phyloP scores from a whole-genome alignment of 306 rosid genomes.

The Castanopsis chinensis region DNA sequence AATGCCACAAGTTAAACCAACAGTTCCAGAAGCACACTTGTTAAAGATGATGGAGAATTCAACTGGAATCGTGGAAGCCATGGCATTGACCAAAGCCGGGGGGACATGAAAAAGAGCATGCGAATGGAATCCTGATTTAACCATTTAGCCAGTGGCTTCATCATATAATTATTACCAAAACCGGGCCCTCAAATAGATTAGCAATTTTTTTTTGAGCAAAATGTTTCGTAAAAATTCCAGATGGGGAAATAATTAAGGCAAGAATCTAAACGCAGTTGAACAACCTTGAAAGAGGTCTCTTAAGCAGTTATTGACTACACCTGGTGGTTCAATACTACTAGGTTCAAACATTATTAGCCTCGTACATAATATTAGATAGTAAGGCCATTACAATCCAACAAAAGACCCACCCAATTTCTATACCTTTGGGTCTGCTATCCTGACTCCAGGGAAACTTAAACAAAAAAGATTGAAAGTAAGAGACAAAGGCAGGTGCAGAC shows the following conservation, averaged over 20 bases:
- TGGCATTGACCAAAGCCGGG: background rate
- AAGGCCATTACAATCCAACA: too few species aligned
- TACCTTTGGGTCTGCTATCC: too few species aligned
- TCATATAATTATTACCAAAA: background rate
- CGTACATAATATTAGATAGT: background rate
- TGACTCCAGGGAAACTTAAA: background rate
- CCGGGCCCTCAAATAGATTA: background rate
- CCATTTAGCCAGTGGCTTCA: background rate
- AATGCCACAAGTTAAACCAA: constrained; percentile 13
- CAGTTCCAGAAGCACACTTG: background rate
- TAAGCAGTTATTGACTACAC: background rate
- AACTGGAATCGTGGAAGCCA: background rate
- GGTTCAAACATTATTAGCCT: background rate
- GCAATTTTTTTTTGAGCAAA: background rate
- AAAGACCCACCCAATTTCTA: too few species aligned
- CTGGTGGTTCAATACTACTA: background rate
- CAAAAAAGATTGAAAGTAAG: background rate
- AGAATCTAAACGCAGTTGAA: background rate
- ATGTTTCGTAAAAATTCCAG: background rate
- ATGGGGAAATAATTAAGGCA: background rate
- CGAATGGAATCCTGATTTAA: background rate
- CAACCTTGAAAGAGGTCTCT: background rate
- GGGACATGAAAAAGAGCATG: background rate
- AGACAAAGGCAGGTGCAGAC: background rate
- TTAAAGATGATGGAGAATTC: background rate